Conservation (phyloP, 1,284 basidiomycete species). For the Moniliophthora roreri region DNA sequence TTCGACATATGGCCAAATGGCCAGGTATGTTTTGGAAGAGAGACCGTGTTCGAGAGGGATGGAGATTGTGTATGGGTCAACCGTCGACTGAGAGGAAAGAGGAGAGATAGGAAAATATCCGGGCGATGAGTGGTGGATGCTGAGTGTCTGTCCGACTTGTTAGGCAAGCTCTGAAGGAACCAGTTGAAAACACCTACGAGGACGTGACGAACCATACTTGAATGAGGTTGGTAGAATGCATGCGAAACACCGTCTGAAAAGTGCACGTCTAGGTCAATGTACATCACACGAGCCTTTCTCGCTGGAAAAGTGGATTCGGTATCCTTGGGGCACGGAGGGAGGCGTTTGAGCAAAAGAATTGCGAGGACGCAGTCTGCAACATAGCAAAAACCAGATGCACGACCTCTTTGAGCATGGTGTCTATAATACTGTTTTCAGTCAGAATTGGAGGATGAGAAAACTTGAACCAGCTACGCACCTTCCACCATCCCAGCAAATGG, state of each 20-base stretch:
- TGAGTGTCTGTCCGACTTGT: slow-evolving; percentile 57
- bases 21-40: slow-evolving; percentile 56
- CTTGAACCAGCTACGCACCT: slow-evolving; percentile 45
- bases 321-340: slow-evolving; percentile 7
- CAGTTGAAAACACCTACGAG: slow-evolving; percentile 39
- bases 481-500: slow-evolving; percentile 86
- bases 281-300: slow-evolving; percentile 72
- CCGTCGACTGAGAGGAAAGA: slow-evolving; percentile 49
- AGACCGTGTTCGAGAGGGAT: slow-evolving; percentile 73
- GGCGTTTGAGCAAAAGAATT: slow-evolving; percentile 59
- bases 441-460: slow-evolving; percentile 5
- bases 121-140: slow-evolving; percentile 78
- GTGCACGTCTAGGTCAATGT: slow-evolving; percentile 91
- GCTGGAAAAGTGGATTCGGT: slow-evolving; percentile 7
- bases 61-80: slow-evolving; percentile 75
- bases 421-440: slow-evolving; percentile 33
- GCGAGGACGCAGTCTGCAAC: slow-evolving; percentile 88
- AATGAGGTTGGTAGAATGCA: slow-evolving; percentile 57
- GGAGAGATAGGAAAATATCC: slow-evolving; percentile 81
- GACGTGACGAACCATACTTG: slow-evolving; percentile 41
- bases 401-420: slow-evolving; percentile 75
- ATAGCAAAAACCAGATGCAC: slow-evolving; percentile 91
- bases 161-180: neutral
- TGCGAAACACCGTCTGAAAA: slow-evolving; percentile 87
- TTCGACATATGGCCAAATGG: slow-evolving; percentile 67